These are phyloP conservation scores for Puccinia coronata DNA, from an alignment of 1,284 basidiomycete genomes.

Conservation along the genomic window DNA sequence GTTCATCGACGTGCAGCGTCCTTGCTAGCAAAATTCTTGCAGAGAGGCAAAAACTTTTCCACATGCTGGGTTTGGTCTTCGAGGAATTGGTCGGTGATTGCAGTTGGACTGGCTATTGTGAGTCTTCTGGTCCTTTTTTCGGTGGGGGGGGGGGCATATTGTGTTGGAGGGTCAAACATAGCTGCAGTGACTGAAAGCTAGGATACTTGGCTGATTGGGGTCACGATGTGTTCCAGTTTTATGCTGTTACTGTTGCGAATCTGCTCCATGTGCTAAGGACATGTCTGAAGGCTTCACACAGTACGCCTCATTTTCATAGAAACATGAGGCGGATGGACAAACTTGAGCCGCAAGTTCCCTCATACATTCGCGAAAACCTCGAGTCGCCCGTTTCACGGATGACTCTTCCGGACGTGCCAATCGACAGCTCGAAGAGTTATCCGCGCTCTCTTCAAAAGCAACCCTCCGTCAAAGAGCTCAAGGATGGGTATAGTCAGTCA, in stretches of 20 bases:
- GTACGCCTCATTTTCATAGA: background rate
- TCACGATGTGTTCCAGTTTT: conserved; percentile 27
- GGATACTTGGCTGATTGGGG: background rate
- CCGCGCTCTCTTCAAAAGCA: background rate
- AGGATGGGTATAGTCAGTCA: conserved; percentile 33
- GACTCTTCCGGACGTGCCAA: background rate
- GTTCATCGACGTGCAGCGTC: background rate
- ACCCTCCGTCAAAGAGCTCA: conserved; percentile 28
- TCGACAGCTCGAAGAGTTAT: background rate
- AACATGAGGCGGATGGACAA: conserved; percentile 1
- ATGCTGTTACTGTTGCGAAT: conserved; percentile 23
- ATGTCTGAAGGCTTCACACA: conserved; percentile 27
- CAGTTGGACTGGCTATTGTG: conserved; percentile 35
- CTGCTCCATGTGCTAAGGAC: conserved; percentile 26
- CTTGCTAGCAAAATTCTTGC: background rate
- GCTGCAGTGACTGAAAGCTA: background rate
- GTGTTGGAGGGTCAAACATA: too few relatives aligned
- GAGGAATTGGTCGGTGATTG: conserved; percentile 35
- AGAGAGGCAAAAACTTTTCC: conserved; percentile 18
- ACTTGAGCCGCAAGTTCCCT: background rate
- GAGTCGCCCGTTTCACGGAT: background rate
- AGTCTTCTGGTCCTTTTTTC: conserved; percentile 7
- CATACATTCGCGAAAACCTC: conserved; percentile 13
- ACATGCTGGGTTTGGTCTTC: conserved; percentile 33
- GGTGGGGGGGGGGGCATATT: too few relatives aligned